Conservation (phyloP, 2,329 filamentous ascomycete genomes). For the Venturia oleaginea region DNA sequence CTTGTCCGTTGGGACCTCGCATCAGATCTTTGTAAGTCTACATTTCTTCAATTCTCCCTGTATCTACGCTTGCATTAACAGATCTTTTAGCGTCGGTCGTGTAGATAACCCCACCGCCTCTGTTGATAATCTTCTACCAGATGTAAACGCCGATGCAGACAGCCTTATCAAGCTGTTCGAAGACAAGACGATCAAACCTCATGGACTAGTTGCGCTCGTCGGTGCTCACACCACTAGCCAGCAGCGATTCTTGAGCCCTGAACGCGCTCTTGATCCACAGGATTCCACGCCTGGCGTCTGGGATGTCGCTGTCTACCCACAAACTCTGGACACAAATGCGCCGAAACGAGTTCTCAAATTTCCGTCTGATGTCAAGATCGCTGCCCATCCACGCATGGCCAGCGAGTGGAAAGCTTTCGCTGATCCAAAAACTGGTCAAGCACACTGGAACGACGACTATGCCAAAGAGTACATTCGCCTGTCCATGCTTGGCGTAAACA, state of each 20-base stretch:
- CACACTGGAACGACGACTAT: slow-evolving; percentile 19
- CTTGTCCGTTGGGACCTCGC: slow-evolving; percentile 31
- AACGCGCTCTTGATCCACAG: slow-evolving; percentile 27
- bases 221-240: slow-evolving; percentile 30
- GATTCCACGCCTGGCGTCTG: slow-evolving; percentile 29
- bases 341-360: slow-evolving; percentile 29
- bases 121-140: slow-evolving; percentile 27
- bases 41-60: not conserved
- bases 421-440: slow-evolving; percentile 12
- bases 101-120: slow-evolving; percentile 28
- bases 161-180: slow-evolving; percentile 28
- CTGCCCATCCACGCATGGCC: slow-evolving; percentile 25
- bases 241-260: slow-evolving; percentile 28
- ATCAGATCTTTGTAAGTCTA: slow-evolving; percentile 21
- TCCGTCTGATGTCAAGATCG: slow-evolving; percentile 26
- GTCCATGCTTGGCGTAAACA: slow-evolving; percentile 21
- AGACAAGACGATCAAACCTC: slow-evolving; percentile 30
- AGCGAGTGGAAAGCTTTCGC: slow-evolving; percentile 22
- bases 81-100: slow-evolving; percentile 23
- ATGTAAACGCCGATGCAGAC: slow-evolving; percentile 25
- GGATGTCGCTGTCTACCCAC: slow-evolving; percentile 29
- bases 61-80: not conserved
- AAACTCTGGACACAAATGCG: slow-evolving; percentile 22
- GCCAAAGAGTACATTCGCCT: slow-evolving; percentile 19
- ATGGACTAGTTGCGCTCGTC: slow-evolving; percentile 29